Percentiles rank a stretch among this genome's conserved stretches.
phyloP scores from a whole-genome alignment of 108 stramenopile genomes.

The Discostella stelligeroides region DNA sequence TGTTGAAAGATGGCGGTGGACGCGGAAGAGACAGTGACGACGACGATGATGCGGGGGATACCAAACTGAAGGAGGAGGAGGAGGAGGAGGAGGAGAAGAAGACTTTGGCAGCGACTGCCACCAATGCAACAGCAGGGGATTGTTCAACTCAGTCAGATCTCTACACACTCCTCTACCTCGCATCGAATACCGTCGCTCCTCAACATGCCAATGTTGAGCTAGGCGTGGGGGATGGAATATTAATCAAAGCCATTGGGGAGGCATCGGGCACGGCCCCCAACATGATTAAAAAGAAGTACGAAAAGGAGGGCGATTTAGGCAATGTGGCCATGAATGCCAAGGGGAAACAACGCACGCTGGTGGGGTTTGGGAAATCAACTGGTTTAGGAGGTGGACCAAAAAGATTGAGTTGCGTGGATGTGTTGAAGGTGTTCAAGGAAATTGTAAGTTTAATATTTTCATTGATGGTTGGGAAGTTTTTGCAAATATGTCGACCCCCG shows the following conservation, averaged over 20 bases:
- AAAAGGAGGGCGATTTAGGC: constrained; percentile 93
- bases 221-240: constrained; percentile 95
- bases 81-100: not conserved
- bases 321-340: constrained; percentile 86
- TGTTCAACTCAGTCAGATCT: constrained; percentile 66
- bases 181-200: constrained; percentile 91
- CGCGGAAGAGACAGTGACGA: not conserved
- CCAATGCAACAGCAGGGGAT: not conserved
- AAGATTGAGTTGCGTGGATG: constrained; percentile 61
- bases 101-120: not conserved
- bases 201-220: constrained; percentile 95
- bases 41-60: not conserved
- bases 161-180: constrained; percentile 80
- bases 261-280: constrained; percentile 74
- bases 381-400: constrained; percentile 67
- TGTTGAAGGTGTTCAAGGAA: constrained; percentile 67
- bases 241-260: constrained; percentile 93
- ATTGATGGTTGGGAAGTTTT: no score
- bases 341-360: constrained; percentile 87
- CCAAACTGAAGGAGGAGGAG: constrained; percentile 1
- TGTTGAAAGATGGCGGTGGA: constrained; percentile 47
- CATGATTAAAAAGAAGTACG: constrained; percentile 83
- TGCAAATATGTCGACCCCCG: not conserved
- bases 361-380: constrained; percentile 62
- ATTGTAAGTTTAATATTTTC: constrained; percentile 77